These are phyloP conservation scores for Podochytrium sp. DNA, from an alignment of 192 early-diverging fungal genomes.

Conservation along the genomic window DNA sequence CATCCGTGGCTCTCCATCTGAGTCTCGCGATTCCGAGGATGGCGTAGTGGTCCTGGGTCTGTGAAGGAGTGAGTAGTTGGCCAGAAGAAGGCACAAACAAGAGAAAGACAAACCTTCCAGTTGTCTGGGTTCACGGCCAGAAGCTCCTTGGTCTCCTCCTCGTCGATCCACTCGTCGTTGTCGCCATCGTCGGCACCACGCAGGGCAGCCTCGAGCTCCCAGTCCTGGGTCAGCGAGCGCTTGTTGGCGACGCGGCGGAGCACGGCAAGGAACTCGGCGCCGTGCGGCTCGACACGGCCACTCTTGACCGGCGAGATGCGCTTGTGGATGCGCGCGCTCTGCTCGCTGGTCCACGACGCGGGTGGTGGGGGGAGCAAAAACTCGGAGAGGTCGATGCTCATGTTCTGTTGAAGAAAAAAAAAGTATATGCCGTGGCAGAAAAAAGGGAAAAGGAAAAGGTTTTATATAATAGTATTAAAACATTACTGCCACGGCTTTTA, in stretches of 20 bases:
- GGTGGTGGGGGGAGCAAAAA: conserved; percentile 78
- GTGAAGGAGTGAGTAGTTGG: not conserved
- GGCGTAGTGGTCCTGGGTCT: conserved; percentile 90
- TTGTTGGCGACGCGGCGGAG: conserved; percentile 49
- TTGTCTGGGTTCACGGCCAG: conserved; percentile 86
- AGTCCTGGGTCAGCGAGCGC: conserved; percentile 54
- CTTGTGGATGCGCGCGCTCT: conserved; percentile 46
- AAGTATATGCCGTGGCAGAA: no score
- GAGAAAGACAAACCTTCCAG: conserved; percentile 73
- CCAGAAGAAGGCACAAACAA: conserved; percentile 1
- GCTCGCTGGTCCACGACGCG: conserved; percentile 61
- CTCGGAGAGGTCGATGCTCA: conserved; percentile 8
- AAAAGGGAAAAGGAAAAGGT: no score
- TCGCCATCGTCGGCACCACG: conserved; percentile 64
- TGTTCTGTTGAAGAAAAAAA: not conserved
- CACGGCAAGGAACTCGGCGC: conserved; percentile 45
- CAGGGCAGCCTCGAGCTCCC: conserved; percentile 48
- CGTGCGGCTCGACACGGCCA: conserved; percentile 53
- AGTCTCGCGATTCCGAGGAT: conserved; percentile 90
- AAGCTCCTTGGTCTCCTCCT: conserved; percentile 77
- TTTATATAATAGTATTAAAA: no score
- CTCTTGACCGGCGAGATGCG: conserved; percentile 32
- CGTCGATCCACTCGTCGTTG: conserved; percentile 61
- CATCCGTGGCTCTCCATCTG: conserved; percentile 86
- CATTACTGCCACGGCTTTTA: no score